Evolutionary conservation across 2,329 filamentous ascomycete genomes (phyloP), one percentile per base, ranked within the genome.

Genomic region (Fusarium brachygibbosum): DNA sequence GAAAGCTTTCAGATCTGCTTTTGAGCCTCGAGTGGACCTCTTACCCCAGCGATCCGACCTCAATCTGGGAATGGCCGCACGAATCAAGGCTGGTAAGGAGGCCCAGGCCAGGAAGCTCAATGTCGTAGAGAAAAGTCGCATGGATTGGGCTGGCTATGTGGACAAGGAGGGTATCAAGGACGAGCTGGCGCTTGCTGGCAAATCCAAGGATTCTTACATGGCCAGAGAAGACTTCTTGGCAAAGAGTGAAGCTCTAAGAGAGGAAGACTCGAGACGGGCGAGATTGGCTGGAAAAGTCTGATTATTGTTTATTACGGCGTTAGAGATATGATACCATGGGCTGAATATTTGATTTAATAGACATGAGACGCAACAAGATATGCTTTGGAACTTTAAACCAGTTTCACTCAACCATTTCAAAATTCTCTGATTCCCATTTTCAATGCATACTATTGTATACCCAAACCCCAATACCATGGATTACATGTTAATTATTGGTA

Each of bases 61-160:
- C 53, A 85, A 89, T 70, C 84, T 91, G 17, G 85, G 87, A 45
- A 77, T 88, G 68, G 79, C 83, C 12, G 79, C 82, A 37, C 77
- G 85, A 37, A 79, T 85, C 53, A 80, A 82, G 71, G 82, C 85
- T 50, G 83, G 81, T 54, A 84, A 83, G 61, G 80, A 79, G 44
- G 82, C 83, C 17, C 83, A 85, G 63, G 85, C 87, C 49, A 88
- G 86, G 82, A 91, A 91, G 76, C 82, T 91, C 69, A 92, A 90
- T 75, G 90, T 89, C 17, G 88, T 91, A 17, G 89, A 92, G 79
- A 91, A 91, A 84, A 91, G 88, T 72, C 84, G 88, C 53, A 89
- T 92, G 86, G 90, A 92, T 78, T 92, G 90, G 90, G 90, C 89
- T 5, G 88, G 89, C 14, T 91, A 87, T 72, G 90, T 92, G 59